Evolutionary conservation across 306 rosid species (phyloP).

Genomic region (Trichosanthes truncata): DNA sequence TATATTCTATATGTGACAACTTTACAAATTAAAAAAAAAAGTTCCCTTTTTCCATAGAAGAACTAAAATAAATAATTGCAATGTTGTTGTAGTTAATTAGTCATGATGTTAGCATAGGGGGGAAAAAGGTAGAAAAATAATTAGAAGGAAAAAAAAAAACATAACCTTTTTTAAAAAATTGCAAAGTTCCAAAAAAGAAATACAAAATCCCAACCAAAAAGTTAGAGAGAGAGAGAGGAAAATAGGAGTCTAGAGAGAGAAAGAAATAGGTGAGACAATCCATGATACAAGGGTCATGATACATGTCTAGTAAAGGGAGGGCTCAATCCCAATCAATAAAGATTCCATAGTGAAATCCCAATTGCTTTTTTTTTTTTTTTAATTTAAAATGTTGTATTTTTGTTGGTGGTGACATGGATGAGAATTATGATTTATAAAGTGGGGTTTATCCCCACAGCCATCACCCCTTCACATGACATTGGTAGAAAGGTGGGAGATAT

Average conservation of each 20-base stretch:
- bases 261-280: conserved; percentile 50
- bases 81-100: neutral
- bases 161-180: neutral
- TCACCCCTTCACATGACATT: conserved; percentile 78
- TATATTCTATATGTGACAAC: neutral
- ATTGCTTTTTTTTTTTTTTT: conserved; percentile 27
- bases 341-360: conserved; percentile 45
- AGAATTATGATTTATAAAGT: conserved; percentile 31
- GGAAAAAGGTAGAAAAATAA: neutral
- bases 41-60: no score
- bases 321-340: conserved; percentile 52
- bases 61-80: neutral
- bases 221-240: conserved; percentile 9
- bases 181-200: neutral
- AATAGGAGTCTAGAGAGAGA: conserved; percentile 8
- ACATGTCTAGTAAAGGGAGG: conserved; percentile 63
- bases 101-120: neutral
- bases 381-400: neutral
- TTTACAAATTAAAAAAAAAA: neutral
- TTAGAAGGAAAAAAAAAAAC: neutral
- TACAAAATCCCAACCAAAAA: conserved; percentile 1
- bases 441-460: conserved; percentile 46
- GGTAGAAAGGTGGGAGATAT: conserved; percentile 8
- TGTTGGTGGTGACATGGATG: conserved; percentile 29
- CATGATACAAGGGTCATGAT: conserved; percentile 65